A percentile compares a stretch with the other conserved stretches of the same genome.
Conservation (phyloP, 2,329 filamentous ascomycete species). For the Apiospora rasikravindrae region DNA sequence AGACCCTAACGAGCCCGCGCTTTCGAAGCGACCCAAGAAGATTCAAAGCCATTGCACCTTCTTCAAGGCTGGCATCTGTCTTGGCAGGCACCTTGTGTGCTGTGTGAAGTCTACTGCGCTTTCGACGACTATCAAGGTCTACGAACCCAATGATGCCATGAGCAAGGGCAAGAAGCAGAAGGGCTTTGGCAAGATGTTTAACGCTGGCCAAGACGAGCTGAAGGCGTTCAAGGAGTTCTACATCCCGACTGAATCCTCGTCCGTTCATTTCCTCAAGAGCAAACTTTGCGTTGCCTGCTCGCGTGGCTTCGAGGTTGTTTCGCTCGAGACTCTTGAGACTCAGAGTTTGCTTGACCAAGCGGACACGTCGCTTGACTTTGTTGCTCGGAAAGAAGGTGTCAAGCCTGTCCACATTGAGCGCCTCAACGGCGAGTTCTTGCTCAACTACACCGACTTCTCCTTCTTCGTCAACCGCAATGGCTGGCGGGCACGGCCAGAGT, state of each 20-base stretch:
- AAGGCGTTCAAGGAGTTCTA: slow-evolving; percentile 99
- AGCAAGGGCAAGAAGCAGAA: slow-evolving; percentile 95
- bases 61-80: slow-evolving; percentile 95
- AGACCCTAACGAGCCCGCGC: slow-evolving; percentile 79
- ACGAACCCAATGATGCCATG: slow-evolving; percentile 94
- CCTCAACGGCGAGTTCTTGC: slow-evolving; percentile 93
- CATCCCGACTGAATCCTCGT: slow-evolving; percentile 97
- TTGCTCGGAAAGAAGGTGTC: slow-evolving; percentile 89
- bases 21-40: slow-evolving; percentile 88
- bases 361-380: slow-evolving; percentile 96
- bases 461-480: slow-evolving; percentile 99
- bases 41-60: slow-evolving; percentile 98
- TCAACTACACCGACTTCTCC: slow-evolving; percentile 98
- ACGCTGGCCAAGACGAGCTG: slow-evolving; percentile 87
- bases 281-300: slow-evolving; percentile 97
- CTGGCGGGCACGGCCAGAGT: slow-evolving; percentile 94
- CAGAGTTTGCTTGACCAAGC: slow-evolving; percentile 96
- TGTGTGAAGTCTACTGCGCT: slow-evolving; percentile 93
- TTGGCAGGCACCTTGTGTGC: slow-evolving; percentile 92
- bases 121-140: slow-evolving; percentile 98
- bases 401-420: slow-evolving; percentile 97
- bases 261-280: slow-evolving; percentile 95
- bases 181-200: slow-evolving; percentile 94
- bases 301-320: slow-evolving; percentile 95
- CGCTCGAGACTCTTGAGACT: slow-evolving; percentile 94